Percentiles rank a stretch among this genome's conserved stretches.
Conservation (phyloP, 2,329 filamentous ascomycete genomes). For the Pseudogymnoascus pannorum region DNA sequence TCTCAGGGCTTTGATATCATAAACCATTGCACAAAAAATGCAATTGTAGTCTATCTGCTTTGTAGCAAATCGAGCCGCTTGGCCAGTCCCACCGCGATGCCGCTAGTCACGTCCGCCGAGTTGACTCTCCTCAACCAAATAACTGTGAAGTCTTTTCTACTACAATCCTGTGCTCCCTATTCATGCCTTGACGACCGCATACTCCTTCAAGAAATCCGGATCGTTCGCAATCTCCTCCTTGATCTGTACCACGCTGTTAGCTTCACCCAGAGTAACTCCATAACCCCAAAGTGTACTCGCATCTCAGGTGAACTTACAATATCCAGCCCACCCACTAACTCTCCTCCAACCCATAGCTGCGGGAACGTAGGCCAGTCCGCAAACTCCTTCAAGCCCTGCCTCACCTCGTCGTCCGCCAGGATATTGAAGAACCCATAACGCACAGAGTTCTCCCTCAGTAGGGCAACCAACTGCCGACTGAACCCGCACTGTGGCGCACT, state of each 20-base stretch:
- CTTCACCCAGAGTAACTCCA: conserved; percentile 9
- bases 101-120: not conserved
- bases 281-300: not conserved
- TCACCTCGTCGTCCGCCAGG: conserved; percentile 90
- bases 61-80: not conserved
- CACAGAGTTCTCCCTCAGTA: conserved; percentile 81
- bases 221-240: conserved; percentile 88
- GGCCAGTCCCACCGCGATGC: not conserved
- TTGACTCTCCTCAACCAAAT: not conserved
- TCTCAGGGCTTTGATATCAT: not conserved
- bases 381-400: conserved; percentile 92
- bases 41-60: not conserved
- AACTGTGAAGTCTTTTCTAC: not conserved
- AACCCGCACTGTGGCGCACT: conserved; percentile 86
- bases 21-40: not conserved
- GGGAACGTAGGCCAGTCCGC: conserved; percentile 99
- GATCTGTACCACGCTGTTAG: conserved; percentile 47
- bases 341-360: conserved; percentile 85
- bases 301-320: conserved; percentile 61
- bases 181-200: conserved; percentile 41
- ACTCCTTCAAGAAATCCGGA: conserved; percentile 72
- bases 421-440: conserved; percentile 99
- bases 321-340: conserved; percentile 87
- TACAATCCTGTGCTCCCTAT: not conserved
- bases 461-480: conserved; percentile 77